These are phyloP conservation scores for Pelargonium myrrhifolium DNA, from an alignment of 441 rosid species.

Conservation along the genomic window DNA sequence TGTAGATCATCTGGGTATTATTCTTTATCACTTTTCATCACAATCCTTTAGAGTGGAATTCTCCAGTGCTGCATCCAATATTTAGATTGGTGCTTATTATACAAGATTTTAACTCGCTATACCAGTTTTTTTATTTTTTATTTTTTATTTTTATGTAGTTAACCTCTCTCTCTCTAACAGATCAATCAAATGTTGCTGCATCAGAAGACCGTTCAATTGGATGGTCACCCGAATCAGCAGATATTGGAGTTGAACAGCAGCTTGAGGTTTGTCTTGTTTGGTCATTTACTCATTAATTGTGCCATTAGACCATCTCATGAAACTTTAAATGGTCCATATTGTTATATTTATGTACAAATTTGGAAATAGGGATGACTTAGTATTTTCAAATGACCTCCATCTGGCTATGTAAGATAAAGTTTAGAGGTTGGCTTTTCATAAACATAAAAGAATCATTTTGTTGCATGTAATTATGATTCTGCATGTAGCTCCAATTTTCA, in stretches of 20 bases:
- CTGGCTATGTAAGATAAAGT: not conserved
- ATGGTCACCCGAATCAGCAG: constrained; percentile 18
- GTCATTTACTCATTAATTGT: not conserved
- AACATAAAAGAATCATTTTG: not conserved
- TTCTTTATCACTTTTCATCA: constrained; percentile 9
- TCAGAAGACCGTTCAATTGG: constrained; percentile 20
- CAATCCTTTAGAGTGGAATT: not conserved
- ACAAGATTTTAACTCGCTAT: constrained; percentile 2
- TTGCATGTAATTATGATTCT: not conserved
- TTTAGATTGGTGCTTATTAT: not conserved
- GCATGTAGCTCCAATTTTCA: not conserved
- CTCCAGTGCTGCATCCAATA: not conserved
- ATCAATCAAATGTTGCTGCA: constrained; percentile 20
- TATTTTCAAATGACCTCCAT: too few relatives aligned
- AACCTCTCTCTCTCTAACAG: constrained; percentile 18
- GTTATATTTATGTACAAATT: too few relatives aligned
- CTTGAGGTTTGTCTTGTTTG: constrained; percentile 28
- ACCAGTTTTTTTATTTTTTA: not conserved
- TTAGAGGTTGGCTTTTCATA: not conserved
- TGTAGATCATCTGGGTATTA: constrained; percentile 30
- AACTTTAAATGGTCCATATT: too few relatives aligned
- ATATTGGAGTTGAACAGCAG: constrained; percentile 21
- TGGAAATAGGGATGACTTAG: too few relatives aligned
- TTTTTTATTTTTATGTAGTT: too few relatives aligned
- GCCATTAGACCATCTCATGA: not conserved